These are phyloP conservation scores for Stylonectria norvegica DNA, from an alignment of 2,329 filamentous ascomycete species.

Conservation along the genomic window DNA sequence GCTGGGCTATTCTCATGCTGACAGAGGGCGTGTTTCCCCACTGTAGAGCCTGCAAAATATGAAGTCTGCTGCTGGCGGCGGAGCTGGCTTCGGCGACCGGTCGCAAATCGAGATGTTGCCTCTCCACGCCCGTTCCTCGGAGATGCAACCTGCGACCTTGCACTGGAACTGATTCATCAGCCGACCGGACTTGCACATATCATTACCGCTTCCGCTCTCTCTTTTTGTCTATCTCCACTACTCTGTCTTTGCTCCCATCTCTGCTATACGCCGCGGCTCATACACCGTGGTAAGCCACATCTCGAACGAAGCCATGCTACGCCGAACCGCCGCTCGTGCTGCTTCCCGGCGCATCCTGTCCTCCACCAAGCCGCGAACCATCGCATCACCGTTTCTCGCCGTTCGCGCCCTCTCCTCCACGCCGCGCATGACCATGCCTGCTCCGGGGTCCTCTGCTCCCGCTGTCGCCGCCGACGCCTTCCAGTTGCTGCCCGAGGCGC, in stretches of 20 bases:
- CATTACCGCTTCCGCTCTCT: conserved; percentile 1
- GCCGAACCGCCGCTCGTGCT: conserved; percentile 29
- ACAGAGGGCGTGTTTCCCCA: too few relatives aligned
- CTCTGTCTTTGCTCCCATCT: conserved; percentile 5
- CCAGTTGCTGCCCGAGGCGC: conserved; percentile 73
- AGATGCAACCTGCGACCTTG: too few relatives aligned
- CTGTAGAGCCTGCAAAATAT: too few relatives aligned
- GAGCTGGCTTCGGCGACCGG: conserved; percentile 16
- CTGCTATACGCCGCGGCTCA: too few relatives aligned
- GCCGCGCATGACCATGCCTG: conserved; percentile 27
- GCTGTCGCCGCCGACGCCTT: conserved; percentile 66
- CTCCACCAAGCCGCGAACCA: conserved; percentile 13
- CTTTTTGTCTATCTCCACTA: too few relatives aligned
- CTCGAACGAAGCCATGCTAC: too few relatives aligned
- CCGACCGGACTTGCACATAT: conserved; percentile 16
- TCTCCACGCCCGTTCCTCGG: too few relatives aligned
- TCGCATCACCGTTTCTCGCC: conserved; percentile 17
- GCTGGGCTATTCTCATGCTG: too few relatives aligned
- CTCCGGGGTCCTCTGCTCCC: conserved; percentile 27
- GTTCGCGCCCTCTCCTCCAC: conserved; percentile 32
- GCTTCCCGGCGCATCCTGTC: conserved; percentile 27
- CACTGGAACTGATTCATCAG: conserved; percentile 29
- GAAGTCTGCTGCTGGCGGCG: conserved; percentile 15
- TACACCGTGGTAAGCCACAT: too few relatives aligned
- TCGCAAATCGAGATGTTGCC: conserved; percentile 19